A percentile compares a stretch with the other conserved stretches of the same genome.
Evolutionary conservation across 176 grass and related monocot genomes (phyloP).

Genomic region (Eremochloa ophiuroides): DNA sequence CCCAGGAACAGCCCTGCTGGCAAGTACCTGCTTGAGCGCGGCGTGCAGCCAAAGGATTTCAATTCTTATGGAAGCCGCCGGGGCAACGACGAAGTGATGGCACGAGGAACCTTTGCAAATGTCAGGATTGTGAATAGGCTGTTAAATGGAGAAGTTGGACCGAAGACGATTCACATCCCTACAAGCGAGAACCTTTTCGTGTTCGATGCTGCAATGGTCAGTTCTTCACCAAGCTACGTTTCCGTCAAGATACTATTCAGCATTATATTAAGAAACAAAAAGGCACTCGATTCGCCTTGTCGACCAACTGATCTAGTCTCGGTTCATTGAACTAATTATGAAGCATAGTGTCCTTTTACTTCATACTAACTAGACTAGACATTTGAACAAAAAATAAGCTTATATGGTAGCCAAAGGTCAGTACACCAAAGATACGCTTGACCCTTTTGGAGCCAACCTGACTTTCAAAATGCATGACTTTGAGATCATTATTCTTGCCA

Average conservation of each 20-base stretch:
- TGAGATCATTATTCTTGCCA: background rate
- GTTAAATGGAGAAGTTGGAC: slow-evolving; percentile 75
- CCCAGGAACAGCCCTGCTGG: slow-evolving; percentile 15
- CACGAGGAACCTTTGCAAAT: slow-evolving; percentile 26
- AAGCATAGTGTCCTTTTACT: background rate
- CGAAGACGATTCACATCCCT: slow-evolving; percentile 78
- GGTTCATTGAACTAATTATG: background rate
- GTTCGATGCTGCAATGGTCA: slow-evolving; percentile 79
- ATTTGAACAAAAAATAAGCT: background rate
- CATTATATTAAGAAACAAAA: background rate
- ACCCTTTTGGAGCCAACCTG: background rate
- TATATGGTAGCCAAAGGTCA: background rate
- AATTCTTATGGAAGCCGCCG: slow-evolving; percentile 14
- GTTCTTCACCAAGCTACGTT: background rate
- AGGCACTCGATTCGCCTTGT: background rate
- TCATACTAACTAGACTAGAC: background rate
- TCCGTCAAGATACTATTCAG: background rate
- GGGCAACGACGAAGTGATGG: slow-evolving; percentile 11
- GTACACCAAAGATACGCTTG: background rate
- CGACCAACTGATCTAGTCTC: background rate
- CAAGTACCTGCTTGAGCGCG: background rate
- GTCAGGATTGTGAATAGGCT: slow-evolving; percentile 84
- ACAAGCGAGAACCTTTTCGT: slow-evolving; percentile 79
- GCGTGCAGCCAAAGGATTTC: slow-evolving; percentile 15
- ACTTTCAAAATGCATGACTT: background rate